These are phyloP conservation scores for Talaromyces sp. DNA, from an alignment of 2,329 filamentous ascomycete species.

Conservation along the genomic window DNA sequence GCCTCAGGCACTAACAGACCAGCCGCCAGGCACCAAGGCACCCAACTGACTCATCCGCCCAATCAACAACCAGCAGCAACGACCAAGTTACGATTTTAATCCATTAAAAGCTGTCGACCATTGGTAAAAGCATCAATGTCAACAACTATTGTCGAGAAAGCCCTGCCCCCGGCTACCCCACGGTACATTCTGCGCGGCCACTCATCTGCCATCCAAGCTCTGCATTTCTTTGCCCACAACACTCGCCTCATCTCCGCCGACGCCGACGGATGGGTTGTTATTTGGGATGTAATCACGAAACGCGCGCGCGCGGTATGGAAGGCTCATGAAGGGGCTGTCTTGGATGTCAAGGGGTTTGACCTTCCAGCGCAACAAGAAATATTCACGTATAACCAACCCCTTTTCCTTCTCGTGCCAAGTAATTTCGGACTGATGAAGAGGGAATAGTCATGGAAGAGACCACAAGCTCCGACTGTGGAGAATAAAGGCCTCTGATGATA, in stretches of 20 bases:
- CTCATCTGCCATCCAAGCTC: conserved; percentile 70
- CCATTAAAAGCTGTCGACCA: background rate
- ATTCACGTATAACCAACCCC: conserved; percentile 65
- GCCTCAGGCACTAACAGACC: background rate
- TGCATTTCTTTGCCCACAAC: conserved; percentile 69
- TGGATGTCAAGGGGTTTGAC: conserved; percentile 65
- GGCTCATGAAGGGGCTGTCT: conserved; percentile 71
- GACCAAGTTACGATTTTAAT: background rate
- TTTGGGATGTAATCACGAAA: conserved; percentile 82
- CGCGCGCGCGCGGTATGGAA: conserved; percentile 80
- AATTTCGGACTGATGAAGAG: conserved; percentile 13
- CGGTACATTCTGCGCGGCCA: conserved; percentile 80
- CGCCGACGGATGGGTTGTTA: conserved; percentile 79
- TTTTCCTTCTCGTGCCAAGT: background rate
- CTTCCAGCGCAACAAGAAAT: conserved; percentile 51
- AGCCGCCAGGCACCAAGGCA: background rate
- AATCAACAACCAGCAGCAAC: background rate
- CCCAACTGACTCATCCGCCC: background rate
- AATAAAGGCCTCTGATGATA: conserved; percentile 58
- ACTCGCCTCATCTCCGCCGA: conserved; percentile 78
- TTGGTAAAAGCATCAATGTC: background rate
- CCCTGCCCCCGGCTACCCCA: conserved; percentile 50
- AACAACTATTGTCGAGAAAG: conserved; percentile 10
- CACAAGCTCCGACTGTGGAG: conserved; percentile 84
- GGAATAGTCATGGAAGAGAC: conserved; percentile 77